Evolutionary conservation across 202 grass and related monocot species (phyloP).

Genomic region (Setaria viridis): DNA sequence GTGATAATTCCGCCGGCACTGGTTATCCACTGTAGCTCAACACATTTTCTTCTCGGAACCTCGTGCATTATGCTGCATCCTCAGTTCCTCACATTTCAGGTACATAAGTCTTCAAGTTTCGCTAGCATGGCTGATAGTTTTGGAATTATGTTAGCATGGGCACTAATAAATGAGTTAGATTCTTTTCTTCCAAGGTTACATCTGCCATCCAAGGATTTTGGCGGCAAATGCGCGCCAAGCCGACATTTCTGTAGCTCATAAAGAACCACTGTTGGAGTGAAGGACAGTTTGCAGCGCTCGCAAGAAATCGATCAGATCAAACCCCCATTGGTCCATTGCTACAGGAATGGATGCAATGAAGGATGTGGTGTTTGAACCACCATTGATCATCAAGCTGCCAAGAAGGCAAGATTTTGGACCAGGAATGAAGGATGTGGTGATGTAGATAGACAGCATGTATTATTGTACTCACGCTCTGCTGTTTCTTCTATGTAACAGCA

Average conservation of each 20-base stretch:
- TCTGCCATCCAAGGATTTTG: background rate
- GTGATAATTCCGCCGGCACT: background rate
- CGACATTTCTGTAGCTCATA: constrained; percentile 42
- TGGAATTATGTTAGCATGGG: constrained; percentile 32
- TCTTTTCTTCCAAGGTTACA: background rate
- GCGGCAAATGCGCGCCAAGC: background rate
- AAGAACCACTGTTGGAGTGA: background rate
- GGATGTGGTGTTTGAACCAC: background rate
- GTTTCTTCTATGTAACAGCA: background rate
- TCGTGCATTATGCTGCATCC: background rate
- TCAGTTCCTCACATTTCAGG: background rate
- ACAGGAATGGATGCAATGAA: constrained; percentile 8
- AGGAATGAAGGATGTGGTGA: background rate
- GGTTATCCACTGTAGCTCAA: background rate
- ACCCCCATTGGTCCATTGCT: background rate
- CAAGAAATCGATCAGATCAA: background rate
- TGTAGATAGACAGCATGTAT: background rate
- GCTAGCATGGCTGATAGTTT: background rate
- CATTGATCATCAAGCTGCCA: background rate
- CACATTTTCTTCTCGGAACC: background rate
- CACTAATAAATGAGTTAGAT: constrained; percentile 45
- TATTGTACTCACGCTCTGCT: background rate
- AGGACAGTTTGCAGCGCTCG: background rate
- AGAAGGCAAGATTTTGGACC: background rate
- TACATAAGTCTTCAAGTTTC: background rate